Percentiles rank a stretch among this genome's conserved stretches.
Evolutionary conservation across 805 yeast species (phyloP).

Genomic region (Saitoella complicata): DNA sequence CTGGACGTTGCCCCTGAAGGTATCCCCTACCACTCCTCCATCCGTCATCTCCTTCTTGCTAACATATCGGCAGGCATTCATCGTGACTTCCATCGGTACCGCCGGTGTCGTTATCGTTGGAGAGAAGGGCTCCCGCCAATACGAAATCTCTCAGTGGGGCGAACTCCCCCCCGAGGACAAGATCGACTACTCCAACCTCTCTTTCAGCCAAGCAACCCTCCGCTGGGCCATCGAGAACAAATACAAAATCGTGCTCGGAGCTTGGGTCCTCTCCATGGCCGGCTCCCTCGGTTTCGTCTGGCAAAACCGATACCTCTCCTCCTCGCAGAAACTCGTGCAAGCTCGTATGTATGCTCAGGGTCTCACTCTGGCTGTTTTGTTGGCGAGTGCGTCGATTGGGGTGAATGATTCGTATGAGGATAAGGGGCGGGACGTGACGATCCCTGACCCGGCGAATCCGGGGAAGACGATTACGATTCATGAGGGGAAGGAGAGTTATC

Average conservation of each 20-base stretch:
- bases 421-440: slow-evolving; percentile 27
- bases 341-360: slow-evolving; percentile 89
- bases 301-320: slow-evolving; percentile 55
- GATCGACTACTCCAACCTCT: too few species aligned
- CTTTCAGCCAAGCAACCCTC: too few species aligned
- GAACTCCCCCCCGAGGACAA: too few species aligned
- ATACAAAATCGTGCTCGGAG: slow-evolving; percentile 25
- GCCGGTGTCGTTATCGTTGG: too few species aligned
- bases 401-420: slow-evolving; percentile 45
- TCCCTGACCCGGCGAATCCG: slow-evolving; percentile 7
- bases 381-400: slow-evolving; percentile 46
- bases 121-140: too few species aligned
- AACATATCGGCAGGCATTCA: too few species aligned
- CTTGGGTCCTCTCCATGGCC: slow-evolving; percentile 66
- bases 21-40: too few species aligned
- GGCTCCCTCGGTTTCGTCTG: slow-evolving; percentile 64
- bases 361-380: slow-evolving; percentile 50
- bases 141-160: too few species aligned
- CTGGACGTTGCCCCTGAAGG: too few species aligned
- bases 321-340: slow-evolving; percentile 66
- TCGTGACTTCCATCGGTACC: too few species aligned
- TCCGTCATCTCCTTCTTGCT: too few species aligned
- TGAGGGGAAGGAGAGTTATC: slow-evolving; percentile 15
- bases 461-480: slow-evolving; percentile 4
- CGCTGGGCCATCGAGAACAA: too few species aligned